A percentile compares a stretch with the other conserved stretches of the same genome.
Evolutionary conservation across 2,329 filamentous ascomycete genomes (phyloP).

Genomic region (Boeremia exigua): DNA sequence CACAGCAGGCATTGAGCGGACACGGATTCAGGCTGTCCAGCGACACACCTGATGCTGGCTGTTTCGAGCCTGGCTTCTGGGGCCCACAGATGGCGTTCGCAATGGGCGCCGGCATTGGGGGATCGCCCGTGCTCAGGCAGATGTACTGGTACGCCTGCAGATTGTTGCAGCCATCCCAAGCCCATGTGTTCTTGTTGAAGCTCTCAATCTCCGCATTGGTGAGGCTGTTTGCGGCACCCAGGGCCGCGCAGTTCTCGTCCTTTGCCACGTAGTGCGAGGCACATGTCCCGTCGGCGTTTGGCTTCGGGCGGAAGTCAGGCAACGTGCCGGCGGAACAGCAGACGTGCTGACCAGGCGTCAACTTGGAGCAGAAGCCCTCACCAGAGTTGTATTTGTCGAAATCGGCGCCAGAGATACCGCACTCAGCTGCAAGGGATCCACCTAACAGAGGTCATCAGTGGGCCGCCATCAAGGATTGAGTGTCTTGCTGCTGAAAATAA

Average conservation of each 20-base stretch:
- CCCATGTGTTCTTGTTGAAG: constrained; percentile 7
- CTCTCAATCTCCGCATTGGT: background rate
- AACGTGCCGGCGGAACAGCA: background rate
- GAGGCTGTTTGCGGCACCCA: background rate
- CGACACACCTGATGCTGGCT: background rate
- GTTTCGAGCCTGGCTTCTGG: background rate
- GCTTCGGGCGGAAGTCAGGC: background rate
- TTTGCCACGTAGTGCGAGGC: background rate
- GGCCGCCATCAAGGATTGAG: no score
- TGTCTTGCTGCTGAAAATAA: no score
- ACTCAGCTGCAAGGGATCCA: no score
- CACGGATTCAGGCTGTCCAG: no score
- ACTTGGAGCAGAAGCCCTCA: no score
- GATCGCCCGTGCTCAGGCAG: background rate
- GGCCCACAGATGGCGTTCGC: constrained; percentile 1
- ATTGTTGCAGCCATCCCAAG: background rate
- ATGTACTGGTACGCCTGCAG: background rate
- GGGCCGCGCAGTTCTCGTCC: background rate
- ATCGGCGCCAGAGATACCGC: no score
- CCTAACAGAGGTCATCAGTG: no score
- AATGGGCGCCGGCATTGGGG: background rate
- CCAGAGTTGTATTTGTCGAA: no score
- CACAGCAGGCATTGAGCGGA: no score
- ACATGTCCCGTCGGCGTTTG: background rate
- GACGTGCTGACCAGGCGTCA: no score